phyloP scores from a whole-genome alignment of 495 filamentous ascomycete genomes.

The Annulohypoxylon maeteangense region DNA sequence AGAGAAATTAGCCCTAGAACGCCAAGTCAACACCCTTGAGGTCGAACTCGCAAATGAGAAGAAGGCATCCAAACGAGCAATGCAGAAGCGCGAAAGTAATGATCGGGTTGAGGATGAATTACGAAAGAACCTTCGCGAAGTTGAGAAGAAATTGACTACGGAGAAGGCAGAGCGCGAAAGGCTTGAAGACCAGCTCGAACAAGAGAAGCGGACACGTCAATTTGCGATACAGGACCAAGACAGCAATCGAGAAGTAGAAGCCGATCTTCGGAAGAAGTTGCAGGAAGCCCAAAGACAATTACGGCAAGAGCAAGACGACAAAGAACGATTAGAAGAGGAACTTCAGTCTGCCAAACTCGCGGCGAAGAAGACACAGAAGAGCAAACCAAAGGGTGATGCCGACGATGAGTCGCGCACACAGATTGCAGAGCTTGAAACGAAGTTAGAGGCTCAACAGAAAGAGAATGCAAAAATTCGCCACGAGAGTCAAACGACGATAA shows the following conservation, averaged over 20 bases:
- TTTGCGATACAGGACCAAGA: slow-evolving; percentile 40
- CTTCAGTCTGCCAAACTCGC: slow-evolving; percentile 48
- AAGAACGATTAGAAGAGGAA: slow-evolving; percentile 51
- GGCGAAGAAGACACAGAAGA: slow-evolving; percentile 54
- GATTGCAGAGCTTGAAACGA: slow-evolving; percentile 51
- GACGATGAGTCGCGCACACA: slow-evolving; percentile 36
- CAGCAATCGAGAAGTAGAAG: slow-evolving; percentile 41
- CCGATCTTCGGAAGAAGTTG: slow-evolving; percentile 47
- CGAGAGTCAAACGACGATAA: slow-evolving; percentile 50
- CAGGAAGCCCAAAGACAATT: slow-evolving; percentile 46
- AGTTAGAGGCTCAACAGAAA: slow-evolving; percentile 55
- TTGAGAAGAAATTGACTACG: slow-evolving; percentile 62
- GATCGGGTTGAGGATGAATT: slow-evolving; percentile 57
- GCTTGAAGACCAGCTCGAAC: slow-evolving; percentile 52
- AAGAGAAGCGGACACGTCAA: slow-evolving; percentile 42
- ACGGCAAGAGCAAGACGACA: slow-evolving; percentile 50
- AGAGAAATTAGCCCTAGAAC: slow-evolving; percentile 79
- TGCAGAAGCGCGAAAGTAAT: slow-evolving; percentile 61
- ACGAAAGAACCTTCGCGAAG: slow-evolving; percentile 56
- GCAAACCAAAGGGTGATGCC: slow-evolving; percentile 10
- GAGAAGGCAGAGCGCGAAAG: slow-evolving; percentile 59
- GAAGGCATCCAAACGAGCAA: slow-evolving; percentile 69
- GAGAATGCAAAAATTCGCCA: slow-evolving; percentile 54
- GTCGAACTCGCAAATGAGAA: slow-evolving; percentile 84
- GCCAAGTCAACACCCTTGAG: slow-evolving; percentile 77